Conservation (phyloP, 83 land plant species). For the Isoetes engelmannii region DNA sequence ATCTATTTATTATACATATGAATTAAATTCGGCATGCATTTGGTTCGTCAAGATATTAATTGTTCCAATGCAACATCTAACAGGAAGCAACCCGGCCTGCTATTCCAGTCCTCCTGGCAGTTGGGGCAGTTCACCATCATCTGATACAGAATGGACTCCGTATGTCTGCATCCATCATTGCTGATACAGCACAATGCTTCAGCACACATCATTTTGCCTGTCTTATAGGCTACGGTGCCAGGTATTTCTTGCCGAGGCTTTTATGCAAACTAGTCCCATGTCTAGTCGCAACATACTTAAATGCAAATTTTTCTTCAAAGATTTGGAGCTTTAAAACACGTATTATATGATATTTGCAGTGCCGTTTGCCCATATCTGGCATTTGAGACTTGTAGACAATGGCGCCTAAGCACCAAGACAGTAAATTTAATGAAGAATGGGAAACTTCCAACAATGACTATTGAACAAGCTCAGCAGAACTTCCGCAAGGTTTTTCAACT, state of each 20-base stretch:
- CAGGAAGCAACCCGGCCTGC: constrained; percentile 92
- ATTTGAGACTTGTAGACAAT: constrained; percentile 90
- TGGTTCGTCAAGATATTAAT: not conserved
- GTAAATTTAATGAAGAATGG: constrained; percentile 88
- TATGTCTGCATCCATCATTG: constrained; percentile 83
- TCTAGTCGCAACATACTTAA: not conserved
- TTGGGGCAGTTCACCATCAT: constrained; percentile 99
- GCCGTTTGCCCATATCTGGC: constrained; percentile 97
- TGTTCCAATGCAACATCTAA: not conserved
- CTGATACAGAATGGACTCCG: constrained; percentile 91
- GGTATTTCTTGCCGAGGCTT: constrained; percentile 27
- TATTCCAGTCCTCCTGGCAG: constrained; percentile 89
- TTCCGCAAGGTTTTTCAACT: constrained; percentile 58
- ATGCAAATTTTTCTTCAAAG: not conserved
- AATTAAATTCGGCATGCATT: not conserved
- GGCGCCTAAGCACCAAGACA: constrained; percentile 89
- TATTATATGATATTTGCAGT: constrained; percentile 32
- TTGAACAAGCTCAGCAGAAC: constrained; percentile 93
- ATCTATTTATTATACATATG: not conserved
- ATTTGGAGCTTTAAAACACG: too few relatives aligned
- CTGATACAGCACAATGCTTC: constrained; percentile 95
- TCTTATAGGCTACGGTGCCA: constrained; percentile 97
- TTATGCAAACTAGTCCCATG: not conserved
- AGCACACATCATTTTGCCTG: constrained; percentile 98
- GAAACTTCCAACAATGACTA: constrained; percentile 87